A percentile compares a stretch with the other conserved stretches of the same genome.
These are phyloP conservation scores for Cladorrhinum sp. DNA, from an alignment of 2,329 filamentous ascomycete species.

Conservation along the genomic window DNA sequence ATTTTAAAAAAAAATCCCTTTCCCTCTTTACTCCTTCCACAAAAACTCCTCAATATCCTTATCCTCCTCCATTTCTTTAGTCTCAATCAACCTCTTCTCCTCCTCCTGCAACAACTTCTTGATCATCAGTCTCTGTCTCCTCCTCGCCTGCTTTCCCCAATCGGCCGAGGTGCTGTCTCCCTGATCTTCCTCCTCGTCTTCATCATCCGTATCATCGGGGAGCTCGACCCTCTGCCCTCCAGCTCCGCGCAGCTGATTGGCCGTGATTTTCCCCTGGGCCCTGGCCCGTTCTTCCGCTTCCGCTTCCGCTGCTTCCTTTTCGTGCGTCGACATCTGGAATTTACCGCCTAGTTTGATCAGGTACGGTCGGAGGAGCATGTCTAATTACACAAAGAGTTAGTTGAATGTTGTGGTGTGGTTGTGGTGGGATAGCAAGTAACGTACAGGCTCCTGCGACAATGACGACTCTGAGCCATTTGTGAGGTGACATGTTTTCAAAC, in stretches of 20 bases:
- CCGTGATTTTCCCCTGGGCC: constrained; percentile 48
- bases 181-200: constrained; percentile 49
- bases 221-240: constrained; percentile 41
- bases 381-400: constrained; percentile 12
- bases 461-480: constrained; percentile 65
- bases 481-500: constrained; percentile 48
- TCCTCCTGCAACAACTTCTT: constrained; percentile 62
- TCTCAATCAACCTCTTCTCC: constrained; percentile 56
- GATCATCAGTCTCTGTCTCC: constrained; percentile 65
- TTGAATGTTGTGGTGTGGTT: no score
- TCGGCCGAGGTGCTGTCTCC: constrained; percentile 48
- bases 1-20: no score
- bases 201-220: constrained; percentile 48
- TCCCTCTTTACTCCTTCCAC: constrained; percentile 43
- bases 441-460: constrained; percentile 64
- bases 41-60: constrained; percentile 74
- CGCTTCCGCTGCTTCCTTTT: constrained; percentile 49
- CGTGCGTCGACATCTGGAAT: constrained; percentile 61
- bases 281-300: constrained; percentile 25
- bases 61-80: constrained; percentile 63
- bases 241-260: constrained; percentile 63
- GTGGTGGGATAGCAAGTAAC: not conserved
- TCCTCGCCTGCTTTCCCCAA: constrained; percentile 70
- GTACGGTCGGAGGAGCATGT: constrained; percentile 67
- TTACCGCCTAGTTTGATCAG: constrained; percentile 65